Base-by-base conservation (phyloP, 2,329 filamentous ascomycete genomes). In the Tolypocladium nubicola region DNA sequence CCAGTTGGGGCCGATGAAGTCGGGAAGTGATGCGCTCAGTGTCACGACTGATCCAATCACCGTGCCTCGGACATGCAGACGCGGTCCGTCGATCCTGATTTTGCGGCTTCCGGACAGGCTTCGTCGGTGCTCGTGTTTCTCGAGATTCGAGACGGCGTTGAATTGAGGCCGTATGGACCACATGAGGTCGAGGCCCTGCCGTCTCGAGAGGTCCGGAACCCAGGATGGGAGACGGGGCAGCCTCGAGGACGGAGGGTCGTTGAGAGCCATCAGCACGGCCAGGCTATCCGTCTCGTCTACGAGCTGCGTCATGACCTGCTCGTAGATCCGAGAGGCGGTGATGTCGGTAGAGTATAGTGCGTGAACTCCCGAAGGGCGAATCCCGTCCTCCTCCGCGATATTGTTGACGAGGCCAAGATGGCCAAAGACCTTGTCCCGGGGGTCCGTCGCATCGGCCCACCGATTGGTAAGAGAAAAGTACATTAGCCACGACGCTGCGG, bases 181-280 rank as follows among this genome's bases (percentile, higher is more conserved):
- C 53, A 55, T 55, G 7, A 55, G 53, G 26, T 55, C 53, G 4
- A 55, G 39, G 14, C 53, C 53, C 9, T 55, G 53, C 35, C 53
- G 23, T 21, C 53, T 50, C 10, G 61, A 50, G 69, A 61, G 40
- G 65, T 67, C 37, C 61, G 67, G 57, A 54, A 64, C 58, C 61
- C 61, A 63, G 1, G 61, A 59, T 6, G 61, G 61, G 14, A 64
- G 55, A 19, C 23, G 47, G 5, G 33, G 6, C 13, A 56, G 21
- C 6, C 54, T 33, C 56, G 45, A 64, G 33, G 26, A 58, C 53
- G 55, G 61, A 19, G 58, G 64, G 56, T 52, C 55, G 23, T 45
- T 61, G 55, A 61, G 66, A 72, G 10, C 58, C 55, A 60, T 61
- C 4, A 62, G 52, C 10, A 62, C 37, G n/a, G 56, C 56, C 14